Base-by-base conservation (phyloP, 257 asterid species). In the Osmanthus fragrans region DNA sequence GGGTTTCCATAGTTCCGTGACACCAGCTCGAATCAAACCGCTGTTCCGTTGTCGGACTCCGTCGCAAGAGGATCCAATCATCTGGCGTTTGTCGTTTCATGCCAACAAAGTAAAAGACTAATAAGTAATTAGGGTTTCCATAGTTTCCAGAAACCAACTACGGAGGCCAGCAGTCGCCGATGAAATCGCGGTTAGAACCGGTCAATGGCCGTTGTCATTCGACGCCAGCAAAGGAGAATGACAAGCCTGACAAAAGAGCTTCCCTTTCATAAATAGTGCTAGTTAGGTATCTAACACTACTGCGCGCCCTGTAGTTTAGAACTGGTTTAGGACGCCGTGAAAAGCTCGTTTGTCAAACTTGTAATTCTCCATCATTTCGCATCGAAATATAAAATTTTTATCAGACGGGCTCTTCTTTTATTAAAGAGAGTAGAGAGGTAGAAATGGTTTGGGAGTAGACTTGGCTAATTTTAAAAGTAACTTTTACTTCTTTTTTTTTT, bases 201-300 rank as follows among this genome's bases (percentile, higher is more conserved):
- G 15, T 58, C 11, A 21, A 30, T 15, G 15, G 30, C 29, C 15
- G 66, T 10, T 56, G 66, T 23, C 13, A 32, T 63, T 63, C 34
- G 16, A 63, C 25, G 69, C 36, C 34, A 27, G 4, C 69, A 63
- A 63, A 63, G 69, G 69, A 63, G 69, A 63, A 63, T 63, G 69
- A 63, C 69, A 63, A 63, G 69, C 69, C 69, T 63, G 69, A 63
- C 69, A 63, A 63, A 63, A 25, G 69, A 25, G 69, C 12, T 4
- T 0, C 3, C 69, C 69, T n/a, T 63, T 19, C 9, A 60, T 8
- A 1, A 27, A 23, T 63, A 27, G 36, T 0, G 69, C 69, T 27
- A 23, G 32, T 63, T 12, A 4, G 19, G 34, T 11, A 32, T 4
- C 18, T 3, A 27, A 34, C 69, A 63, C 69, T 63, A 25, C 34